phyloP scores from a whole-genome alignment of 208 protist genomes.

The Crithidia sp. region DNA sequence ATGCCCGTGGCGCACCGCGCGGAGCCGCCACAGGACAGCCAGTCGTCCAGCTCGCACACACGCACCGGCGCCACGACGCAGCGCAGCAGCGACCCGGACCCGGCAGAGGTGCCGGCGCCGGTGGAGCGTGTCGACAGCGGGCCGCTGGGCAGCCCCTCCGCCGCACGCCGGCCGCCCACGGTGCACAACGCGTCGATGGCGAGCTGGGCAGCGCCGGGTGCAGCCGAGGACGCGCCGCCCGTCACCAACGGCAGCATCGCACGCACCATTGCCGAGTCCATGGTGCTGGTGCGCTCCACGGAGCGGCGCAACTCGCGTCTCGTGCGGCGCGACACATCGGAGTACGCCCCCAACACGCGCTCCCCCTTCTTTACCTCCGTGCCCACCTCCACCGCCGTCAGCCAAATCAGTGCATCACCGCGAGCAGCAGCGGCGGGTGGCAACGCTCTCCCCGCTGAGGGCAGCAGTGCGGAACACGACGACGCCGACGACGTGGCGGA shows the following conservation, averaged over 20 bases:
- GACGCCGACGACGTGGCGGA: constrained; percentile 12
- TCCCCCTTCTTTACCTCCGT: neutral
- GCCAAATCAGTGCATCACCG: neutral
- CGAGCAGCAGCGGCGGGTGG: constrained; percentile 3
- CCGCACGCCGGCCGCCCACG: neutral
- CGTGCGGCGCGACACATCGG: neutral
- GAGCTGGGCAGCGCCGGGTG: neutral
- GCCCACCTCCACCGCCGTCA: neutral
- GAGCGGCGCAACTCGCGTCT: constrained; percentile 22
- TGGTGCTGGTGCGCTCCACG: constrained; percentile 18
- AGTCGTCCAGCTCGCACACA: neutral
- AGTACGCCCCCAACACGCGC: neutral
- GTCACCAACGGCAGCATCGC: constrained; percentile 24
- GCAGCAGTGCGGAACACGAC: neutral
- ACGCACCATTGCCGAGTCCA: constrained; percentile 22
- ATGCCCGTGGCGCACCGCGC: constrained; percentile 1
- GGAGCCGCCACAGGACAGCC: neutral
- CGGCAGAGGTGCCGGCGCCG: constrained; percentile 4
- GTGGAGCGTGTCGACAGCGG: neutral
- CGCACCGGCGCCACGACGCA: too few relatives aligned
- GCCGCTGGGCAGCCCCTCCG: neutral
- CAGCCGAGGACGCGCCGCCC: neutral
- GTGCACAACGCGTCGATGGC: neutral
- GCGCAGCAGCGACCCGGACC: neutral
- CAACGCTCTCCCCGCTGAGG: neutral